Percentiles rank a stretch among this genome's conserved stretches.
These are phyloP conservation scores for Microsporum ferrugineum DNA, from an alignment of 2,329 filamentous ascomycete species.

Conservation along the genomic window DNA sequence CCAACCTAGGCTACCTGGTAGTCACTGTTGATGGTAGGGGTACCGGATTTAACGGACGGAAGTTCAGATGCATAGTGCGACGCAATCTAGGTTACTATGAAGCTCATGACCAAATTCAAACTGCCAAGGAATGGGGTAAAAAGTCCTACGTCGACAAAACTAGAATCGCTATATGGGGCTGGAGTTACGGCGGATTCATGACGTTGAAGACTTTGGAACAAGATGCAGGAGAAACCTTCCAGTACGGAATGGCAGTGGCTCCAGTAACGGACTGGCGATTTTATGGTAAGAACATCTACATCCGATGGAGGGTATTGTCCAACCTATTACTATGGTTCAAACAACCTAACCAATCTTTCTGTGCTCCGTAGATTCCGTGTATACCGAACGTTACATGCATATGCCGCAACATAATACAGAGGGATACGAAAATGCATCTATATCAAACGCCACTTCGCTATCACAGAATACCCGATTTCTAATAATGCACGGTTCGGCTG, in stretches of 20 bases:
- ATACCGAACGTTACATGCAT: constrained; percentile 96
- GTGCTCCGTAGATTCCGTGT: constrained; percentile 55
- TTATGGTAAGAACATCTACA: constrained; percentile 47
- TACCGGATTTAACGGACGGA: constrained; percentile 79
- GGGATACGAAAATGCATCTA: constrained; percentile 65
- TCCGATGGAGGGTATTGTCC: constrained; percentile 20
- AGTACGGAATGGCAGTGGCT: constrained; percentile 95
- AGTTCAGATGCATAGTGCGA: constrained; percentile 68
- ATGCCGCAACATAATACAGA: constrained; percentile 68
- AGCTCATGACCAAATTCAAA: constrained; percentile 79
- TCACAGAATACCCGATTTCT: constrained; percentile 72
- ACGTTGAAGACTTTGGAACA: constrained; percentile 88
- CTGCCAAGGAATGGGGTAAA: constrained; percentile 69
- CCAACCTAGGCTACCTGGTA: constrained; percentile 78
- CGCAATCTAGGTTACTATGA: constrained; percentile 78
- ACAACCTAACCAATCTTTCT: neutral
- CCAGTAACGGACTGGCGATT: constrained; percentile 97
- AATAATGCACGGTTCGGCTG: constrained; percentile 89
- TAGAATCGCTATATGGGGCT: constrained; percentile 91
- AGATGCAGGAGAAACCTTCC: constrained; percentile 80
- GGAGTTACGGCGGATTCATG: constrained; percentile 94
- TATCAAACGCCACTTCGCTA: constrained; percentile 64
- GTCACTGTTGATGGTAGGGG: constrained; percentile 90
- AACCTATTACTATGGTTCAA: neutral
- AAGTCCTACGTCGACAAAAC: constrained; percentile 73